Evolutionary conservation across 441 rosid species (phyloP), one percentile per base, ranked within the genome.

Genomic region (Eruca vesicaria): DNA sequence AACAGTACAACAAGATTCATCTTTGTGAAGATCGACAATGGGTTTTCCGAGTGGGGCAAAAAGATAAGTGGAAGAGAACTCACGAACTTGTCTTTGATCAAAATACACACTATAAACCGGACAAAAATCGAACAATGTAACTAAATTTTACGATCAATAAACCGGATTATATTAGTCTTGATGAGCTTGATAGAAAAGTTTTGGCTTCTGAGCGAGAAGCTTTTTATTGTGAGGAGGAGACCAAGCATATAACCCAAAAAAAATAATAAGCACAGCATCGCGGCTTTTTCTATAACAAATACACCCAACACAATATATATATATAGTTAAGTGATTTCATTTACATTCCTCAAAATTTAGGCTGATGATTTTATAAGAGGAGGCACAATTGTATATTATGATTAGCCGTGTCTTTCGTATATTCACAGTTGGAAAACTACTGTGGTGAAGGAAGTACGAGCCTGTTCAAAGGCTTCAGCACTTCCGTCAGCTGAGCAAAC

Each of bases 381-480:
- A 55, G 59, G 59, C 29, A 55, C 59, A 55, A 3, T 20, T 53
- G 32, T 59, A 28, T 7, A 6, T n/a, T 18, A 45, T 35, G 31
- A 45, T 58, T 66, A 60, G 33, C 68, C 14, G 11, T 31, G 55
- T 48, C 26, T 63, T 19, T 67, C 45, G 21, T 72, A 75, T 75
- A 36, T 75, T 75, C 65, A 59, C 74, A 62, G 16, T 4, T 60
- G 23, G 9, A 52, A 16, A 36, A 33, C 75, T 77, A 77, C 21
- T 78, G 80, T 12, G 69, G 83, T 18, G 89, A 74, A 10, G 95
- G 92, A 65, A 79, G 80, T 21, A 68, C 88, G 19, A 96, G 98
- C 80, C 88, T 78, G 72, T 90, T 95, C 85, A 96, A 84, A 20
- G 97, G 87, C 79, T 85, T 88, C 74, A 96, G 85, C 32, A 93